Conservation (phyloP, 768 basidiomycete genomes). For the Tylopilus felleus region DNA sequence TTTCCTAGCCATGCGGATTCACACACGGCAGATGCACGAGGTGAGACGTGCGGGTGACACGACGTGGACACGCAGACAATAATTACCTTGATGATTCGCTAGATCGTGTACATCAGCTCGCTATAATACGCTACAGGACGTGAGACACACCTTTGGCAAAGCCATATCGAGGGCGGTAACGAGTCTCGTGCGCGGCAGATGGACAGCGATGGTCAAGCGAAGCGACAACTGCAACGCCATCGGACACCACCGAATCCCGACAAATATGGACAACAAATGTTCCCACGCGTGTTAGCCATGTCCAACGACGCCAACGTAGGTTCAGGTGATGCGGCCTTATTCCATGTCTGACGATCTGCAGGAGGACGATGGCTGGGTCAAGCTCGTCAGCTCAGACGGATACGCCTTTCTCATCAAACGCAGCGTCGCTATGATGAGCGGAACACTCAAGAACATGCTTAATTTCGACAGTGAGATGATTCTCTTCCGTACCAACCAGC, state of each 20-base stretch:
- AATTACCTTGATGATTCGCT: constrained; percentile 54
- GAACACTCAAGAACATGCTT: constrained; percentile 79
- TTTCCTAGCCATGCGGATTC: constrained; percentile 63
- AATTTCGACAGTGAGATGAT: constrained; percentile 58
- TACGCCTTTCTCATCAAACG: constrained; percentile 77
- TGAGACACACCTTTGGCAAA: constrained; percentile 33
- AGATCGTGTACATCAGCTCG: constrained; percentile 14
- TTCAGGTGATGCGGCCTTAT: too few relatives aligned
- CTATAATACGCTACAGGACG: not conserved
- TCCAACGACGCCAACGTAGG: constrained; percentile 22
- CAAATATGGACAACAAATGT: not conserved
- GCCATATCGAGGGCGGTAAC: constrained; percentile 29
- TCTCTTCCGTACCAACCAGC: constrained; percentile 5
- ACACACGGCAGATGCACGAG: constrained; percentile 11
- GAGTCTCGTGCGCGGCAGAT: constrained; percentile 14
- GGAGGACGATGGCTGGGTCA: constrained; percentile 60
- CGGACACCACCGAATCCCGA: constrained; percentile 18
- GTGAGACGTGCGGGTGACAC: constrained; percentile 21
- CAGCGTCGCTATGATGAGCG: constrained; percentile 73
- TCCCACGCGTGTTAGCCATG: constrained; percentile 26
- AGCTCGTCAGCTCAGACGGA: constrained; percentile 73
- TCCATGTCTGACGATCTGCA: constrained; percentile 9
- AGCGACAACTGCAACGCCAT: constrained; percentile 6
- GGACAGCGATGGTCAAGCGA: constrained; percentile 13
- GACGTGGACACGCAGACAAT: constrained; percentile 11